Evolutionary conservation across 2,329 filamentous ascomycete species (phyloP).

Genomic region (Bipolaris victoriae): DNA sequence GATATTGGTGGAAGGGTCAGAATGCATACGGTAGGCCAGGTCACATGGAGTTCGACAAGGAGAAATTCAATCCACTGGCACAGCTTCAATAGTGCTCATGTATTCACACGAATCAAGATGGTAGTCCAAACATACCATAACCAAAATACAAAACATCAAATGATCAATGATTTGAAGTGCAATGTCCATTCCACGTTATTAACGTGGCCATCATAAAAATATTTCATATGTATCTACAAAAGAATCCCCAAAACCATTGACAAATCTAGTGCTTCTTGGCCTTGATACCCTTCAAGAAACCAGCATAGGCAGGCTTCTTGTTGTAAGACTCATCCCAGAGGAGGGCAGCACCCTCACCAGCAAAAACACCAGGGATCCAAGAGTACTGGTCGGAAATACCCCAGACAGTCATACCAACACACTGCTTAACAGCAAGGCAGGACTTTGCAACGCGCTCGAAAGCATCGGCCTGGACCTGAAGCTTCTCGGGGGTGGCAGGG

Average conservation of each 20-base stretch:
- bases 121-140: too few species aligned
- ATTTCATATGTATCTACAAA: not conserved
- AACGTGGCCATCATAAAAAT: not conserved
- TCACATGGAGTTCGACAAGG: too few species aligned
- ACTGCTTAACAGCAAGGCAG: slow-evolving; percentile 47
- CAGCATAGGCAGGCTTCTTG: slow-evolving; percentile 48
- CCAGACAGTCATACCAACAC: slow-evolving; percentile 57
- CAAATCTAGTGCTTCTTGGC: slow-evolving; percentile 18
- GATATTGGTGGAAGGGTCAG: too few species aligned
- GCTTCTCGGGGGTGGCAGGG: slow-evolving; percentile 53
- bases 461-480: slow-evolving; percentile 56
- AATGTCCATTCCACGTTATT: too few species aligned
- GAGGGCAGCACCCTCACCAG: slow-evolving; percentile 46
- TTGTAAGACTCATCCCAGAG: slow-evolving; percentile 42
- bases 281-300: slow-evolving; percentile 36
- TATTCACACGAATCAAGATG: too few species aligned
- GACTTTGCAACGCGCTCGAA: slow-evolving; percentile 52
- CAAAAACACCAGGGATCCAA: slow-evolving; percentile 50
- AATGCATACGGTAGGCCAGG: too few species aligned
- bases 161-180: too few species aligned
- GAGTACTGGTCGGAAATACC: slow-evolving; percentile 51
- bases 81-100: too few species aligned
- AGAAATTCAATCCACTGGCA: too few species aligned
- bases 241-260: too few species aligned
- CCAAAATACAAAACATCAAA: too few species aligned